Evolutionary conservation across 2,329 filamentous ascomycete genomes (phyloP), one percentile per base, ranked within the genome.

Genomic region (Xylaria multiplex): DNA sequence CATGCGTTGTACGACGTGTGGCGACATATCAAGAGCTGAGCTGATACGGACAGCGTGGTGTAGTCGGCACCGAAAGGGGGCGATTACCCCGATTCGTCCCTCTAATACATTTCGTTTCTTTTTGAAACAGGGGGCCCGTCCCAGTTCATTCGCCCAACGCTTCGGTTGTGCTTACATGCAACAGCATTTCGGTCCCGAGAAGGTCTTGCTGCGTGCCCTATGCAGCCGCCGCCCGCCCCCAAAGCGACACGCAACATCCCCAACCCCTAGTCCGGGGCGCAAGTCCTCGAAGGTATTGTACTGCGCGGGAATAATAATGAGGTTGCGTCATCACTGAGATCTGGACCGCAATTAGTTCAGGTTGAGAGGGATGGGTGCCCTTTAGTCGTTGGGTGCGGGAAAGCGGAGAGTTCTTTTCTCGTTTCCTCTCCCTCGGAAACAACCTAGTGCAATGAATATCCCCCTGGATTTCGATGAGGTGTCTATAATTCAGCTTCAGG

Each of bases 171-270:
- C 54, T 45, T 30, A 32, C 27, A 7, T 35, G 14, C 42, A 16
- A 30, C 22, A 22, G 19, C 27, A 32, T 45, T 22, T 66, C 64
- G 64, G 64, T 66, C 64, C 64, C 64, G 64, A 64, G 54, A 32
- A n/a, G n/a, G 4, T 16, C 22, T 5, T 35, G 14, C 32, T 48
- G 37, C 35, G 19, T 24, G 45, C 22, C 6, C 11, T 11, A 42
- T 54, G 50, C 50, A 14, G 7, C 50, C 48, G 13, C 48, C n/a
- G 27, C 46, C 9, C 2, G 13, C 19, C 13, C 37, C 53, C 32
- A 37, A 19, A 19, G n/a, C 30, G 13, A 55, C 22, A 32, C 67
- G 64, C 64, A 69, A 69, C 22, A 66, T 62, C 67, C 64, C 67
- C 67, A 69, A 64, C 50, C 48, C 48, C 48, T 16, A 54, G 50